A percentile compares a stretch with the other conserved stretches of the same genome.
Conservation (phyloP, 2,329 filamentous ascomycete species). For the Elsinoe arachidis region DNA sequence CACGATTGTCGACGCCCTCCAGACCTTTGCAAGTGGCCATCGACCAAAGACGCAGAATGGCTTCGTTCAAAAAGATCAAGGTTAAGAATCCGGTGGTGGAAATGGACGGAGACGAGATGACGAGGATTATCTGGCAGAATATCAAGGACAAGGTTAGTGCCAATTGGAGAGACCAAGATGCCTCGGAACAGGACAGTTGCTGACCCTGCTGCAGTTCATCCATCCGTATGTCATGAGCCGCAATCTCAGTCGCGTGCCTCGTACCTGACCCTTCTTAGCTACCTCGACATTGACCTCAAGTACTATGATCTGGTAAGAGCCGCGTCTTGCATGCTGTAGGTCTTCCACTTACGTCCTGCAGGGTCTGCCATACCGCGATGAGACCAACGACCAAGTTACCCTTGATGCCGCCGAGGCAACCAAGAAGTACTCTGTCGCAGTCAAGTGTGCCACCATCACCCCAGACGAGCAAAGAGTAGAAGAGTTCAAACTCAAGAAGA, state of each 20-base stretch:
- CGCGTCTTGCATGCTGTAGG: background rate
- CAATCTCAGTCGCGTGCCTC: constrained; percentile 10
- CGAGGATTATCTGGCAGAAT: constrained; percentile 95
- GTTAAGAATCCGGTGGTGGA: constrained; percentile 99
- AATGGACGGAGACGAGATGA: constrained; percentile 93
- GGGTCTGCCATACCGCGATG: constrained; percentile 86
- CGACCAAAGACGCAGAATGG: constrained; percentile 30
- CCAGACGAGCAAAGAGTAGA: constrained; percentile 93
- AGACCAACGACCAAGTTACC: constrained; percentile 95
- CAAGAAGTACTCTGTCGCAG: constrained; percentile 96
- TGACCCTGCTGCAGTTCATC: constrained; percentile 57
- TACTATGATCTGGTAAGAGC: constrained; percentile 41
- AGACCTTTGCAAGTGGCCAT: constrained; percentile 18
- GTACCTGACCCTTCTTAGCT: constrained; percentile 34
- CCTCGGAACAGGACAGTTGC: constrained; percentile 9
- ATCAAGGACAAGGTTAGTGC: constrained; percentile 79
- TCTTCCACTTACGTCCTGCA: constrained; percentile 27
- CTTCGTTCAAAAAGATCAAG: constrained; percentile 73
- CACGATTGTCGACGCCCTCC: constrained; percentile 16
- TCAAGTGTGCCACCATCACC: constrained; percentile 99
- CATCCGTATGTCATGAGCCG: constrained; percentile 48
- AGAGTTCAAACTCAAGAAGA: constrained; percentile 98
- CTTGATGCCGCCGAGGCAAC: constrained; percentile 92
- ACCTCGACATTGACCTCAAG: constrained; percentile 95
- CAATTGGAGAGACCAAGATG: constrained; percentile 12